Percentiles rank a stretch among this genome's conserved stretches.
These are phyloP conservation scores for Populus hybrid DNA, from an alignment of 441 rosid species.

Conservation along the genomic window DNA sequence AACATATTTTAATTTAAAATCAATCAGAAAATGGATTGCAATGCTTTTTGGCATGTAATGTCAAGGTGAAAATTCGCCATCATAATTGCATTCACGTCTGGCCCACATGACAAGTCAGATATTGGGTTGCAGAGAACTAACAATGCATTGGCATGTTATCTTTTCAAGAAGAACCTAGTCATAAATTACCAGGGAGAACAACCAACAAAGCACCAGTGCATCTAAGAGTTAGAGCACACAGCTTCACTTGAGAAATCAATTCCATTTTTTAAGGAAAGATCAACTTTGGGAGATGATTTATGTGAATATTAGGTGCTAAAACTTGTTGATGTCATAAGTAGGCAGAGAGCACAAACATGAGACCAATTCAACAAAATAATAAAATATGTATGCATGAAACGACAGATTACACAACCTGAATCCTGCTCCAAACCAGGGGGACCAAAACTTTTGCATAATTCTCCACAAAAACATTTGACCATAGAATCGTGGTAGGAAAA, in stretches of 20 bases:
- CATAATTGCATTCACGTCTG: not conserved
- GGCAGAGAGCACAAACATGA: not conserved
- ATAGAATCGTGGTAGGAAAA: conserved; percentile 65
- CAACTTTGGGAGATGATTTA: conserved; percentile 6
- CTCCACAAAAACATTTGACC: conserved; percentile 52
- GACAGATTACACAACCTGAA: conserved; percentile 45
- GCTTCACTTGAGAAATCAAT: not conserved
- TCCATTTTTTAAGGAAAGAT: not conserved
- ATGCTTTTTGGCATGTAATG: not conserved
- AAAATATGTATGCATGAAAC: conserved; percentile 3
- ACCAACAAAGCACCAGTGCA: not conserved
- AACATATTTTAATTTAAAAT: no score
- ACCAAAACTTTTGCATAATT: conserved; percentile 48
- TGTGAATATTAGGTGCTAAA: not conserved
- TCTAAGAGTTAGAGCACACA: not conserved
- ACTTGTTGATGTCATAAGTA: not conserved
- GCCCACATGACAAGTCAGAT: not conserved
- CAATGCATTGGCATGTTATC: not conserved
- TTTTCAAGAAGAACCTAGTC: not conserved
- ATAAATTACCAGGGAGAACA: not conserved
- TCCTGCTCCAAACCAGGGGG: conserved; percentile 73
- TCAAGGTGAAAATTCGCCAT: not conserved
- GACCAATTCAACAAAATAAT: conserved; percentile 12
- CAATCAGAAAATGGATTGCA: not conserved
- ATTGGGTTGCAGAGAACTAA: not conserved